Conservation (phyloP, 768 basidiomycete species). For the Trametes elegans region DNA sequence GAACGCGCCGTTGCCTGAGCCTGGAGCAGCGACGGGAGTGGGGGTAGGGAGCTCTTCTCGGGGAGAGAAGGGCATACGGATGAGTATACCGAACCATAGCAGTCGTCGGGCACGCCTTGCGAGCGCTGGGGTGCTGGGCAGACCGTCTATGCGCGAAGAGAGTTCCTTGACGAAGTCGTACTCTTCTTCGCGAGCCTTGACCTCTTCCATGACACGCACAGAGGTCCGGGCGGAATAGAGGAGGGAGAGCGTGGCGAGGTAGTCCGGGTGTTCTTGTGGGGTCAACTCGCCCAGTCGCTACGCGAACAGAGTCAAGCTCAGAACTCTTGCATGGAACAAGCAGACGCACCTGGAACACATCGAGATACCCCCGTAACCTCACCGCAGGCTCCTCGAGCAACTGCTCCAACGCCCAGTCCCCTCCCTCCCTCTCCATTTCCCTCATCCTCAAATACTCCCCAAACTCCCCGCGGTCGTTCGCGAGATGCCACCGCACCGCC, state of each 20-base stretch:
- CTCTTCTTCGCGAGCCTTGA: constrained; percentile 84
- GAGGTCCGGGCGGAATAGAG: constrained; percentile 66
- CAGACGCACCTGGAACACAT: constrained; percentile 65
- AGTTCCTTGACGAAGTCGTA: constrained; percentile 72
- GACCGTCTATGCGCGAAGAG: constrained; percentile 54
- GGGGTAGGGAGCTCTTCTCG: background rate
- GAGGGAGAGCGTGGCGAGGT: constrained; percentile 63
- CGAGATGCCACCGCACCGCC: constrained; percentile 40
- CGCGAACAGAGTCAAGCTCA: background rate
- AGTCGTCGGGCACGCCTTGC: constrained; percentile 74
- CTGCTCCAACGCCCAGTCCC: constrained; percentile 61
- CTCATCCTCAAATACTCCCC: constrained; percentile 81
- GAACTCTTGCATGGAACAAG: background rate
- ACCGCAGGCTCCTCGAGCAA: constrained; percentile 77
- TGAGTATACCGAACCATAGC: constrained; percentile 45
- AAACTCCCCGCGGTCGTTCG: constrained; percentile 52
- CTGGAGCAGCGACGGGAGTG: background rate
- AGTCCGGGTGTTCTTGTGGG: constrained; percentile 66
- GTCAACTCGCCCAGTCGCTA: constrained; percentile 74
- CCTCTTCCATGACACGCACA: constrained; percentile 78
- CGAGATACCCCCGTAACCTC: constrained; percentile 67
- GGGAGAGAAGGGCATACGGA: background rate
- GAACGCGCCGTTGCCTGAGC: background rate
- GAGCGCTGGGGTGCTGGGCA: constrained; percentile 52
- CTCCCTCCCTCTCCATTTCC: constrained; percentile 50